A percentile compares a stretch with the other conserved stretches of the same genome.
phyloP scores from a whole-genome alignment of 768 basidiomycete species.

The Tricholomella constricta region DNA sequence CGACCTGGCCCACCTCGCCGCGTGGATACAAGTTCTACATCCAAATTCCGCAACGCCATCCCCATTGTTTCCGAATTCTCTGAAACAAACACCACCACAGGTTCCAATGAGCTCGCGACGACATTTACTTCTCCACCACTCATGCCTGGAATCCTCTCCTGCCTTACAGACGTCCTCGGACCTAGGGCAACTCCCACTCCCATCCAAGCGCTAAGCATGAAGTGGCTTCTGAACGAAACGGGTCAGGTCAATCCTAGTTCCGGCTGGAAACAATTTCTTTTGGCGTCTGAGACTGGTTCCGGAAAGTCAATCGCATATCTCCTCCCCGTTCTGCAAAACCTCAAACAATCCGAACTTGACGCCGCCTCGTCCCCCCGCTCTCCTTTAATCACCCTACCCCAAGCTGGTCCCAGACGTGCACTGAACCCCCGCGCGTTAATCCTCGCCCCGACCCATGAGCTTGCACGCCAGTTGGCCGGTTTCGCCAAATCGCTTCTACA shows the following conservation, averaged over 20 bases:
- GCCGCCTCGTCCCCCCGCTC: conserved; percentile 12
- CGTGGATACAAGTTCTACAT: background rate
- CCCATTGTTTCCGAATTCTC: conserved; percentile 13
- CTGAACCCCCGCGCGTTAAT: conserved; percentile 77
- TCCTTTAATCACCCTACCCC: conserved; percentile 2
- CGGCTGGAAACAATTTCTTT: conserved; percentile 54
- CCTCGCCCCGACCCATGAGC: conserved; percentile 88
- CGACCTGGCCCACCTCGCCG: background rate
- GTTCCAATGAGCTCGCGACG: conserved; percentile 29
- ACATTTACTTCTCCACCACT: conserved; percentile 71
- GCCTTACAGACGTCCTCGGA: conserved; percentile 61
- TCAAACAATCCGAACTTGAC: conserved; percentile 64
- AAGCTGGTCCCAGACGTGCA: conserved; percentile 23
- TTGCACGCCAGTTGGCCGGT: conserved; percentile 74
- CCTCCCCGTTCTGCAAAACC: conserved; percentile 75
- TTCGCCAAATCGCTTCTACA: conserved; percentile 80
- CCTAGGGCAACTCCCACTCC: conserved; percentile 61
- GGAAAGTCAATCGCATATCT: conserved; percentile 93
- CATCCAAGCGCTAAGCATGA: conserved; percentile 76
- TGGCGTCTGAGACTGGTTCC: conserved; percentile 89
- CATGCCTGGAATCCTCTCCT: conserved; percentile 60
- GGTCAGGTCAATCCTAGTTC: conserved; percentile 18
- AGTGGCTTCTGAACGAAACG: conserved; percentile 52
- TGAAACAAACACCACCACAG: conserved; percentile 2
- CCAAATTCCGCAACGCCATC: background rate